Conservation (phyloP, 2,329 filamentous ascomycete genomes). For the Dissoconium aciculare region DNA sequence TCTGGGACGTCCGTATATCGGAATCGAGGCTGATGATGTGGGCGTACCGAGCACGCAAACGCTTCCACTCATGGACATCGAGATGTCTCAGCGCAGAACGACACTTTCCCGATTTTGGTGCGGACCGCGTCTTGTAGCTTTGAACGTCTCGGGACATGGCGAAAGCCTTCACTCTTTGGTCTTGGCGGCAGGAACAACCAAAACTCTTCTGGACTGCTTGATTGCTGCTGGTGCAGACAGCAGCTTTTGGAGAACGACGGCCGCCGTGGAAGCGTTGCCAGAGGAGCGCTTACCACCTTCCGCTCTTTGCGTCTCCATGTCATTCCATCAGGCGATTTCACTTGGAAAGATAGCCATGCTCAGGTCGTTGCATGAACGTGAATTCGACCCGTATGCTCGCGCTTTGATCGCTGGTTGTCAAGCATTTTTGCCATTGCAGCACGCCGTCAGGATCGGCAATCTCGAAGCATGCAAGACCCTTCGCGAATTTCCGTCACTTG, state of each 20-base stretch:
- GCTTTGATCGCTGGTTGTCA: slow-evolving; percentile 4
- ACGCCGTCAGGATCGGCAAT: slow-evolving; percentile 2
- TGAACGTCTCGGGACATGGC: neutral
- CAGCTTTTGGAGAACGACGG: neutral
- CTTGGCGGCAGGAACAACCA: slow-evolving; percentile 1
- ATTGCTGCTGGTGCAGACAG: slow-evolving; percentile 2
- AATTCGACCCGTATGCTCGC: slow-evolving; percentile 4
- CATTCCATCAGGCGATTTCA: slow-evolving; percentile 4
- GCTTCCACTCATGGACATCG: slow-evolving; percentile 1
- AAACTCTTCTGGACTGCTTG: slow-evolving; percentile 1
- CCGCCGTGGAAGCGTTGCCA: neutral
- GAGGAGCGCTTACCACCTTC: slow-evolving; percentile 2
- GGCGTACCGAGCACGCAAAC: neutral
- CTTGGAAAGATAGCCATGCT: slow-evolving; percentile 2
- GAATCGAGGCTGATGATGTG: neutral
- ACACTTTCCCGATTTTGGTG: slow-evolving; percentile 3
- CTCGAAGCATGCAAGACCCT: slow-evolving; percentile 1
- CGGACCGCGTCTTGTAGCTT: neutral
- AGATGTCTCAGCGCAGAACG: neutral
- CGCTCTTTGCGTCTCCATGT: slow-evolving; percentile 4
- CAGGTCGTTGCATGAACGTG: neutral
- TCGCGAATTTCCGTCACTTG: neutral
- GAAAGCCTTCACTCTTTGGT: slow-evolving; percentile 4
- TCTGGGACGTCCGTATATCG: neutral
- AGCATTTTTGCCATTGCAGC: slow-evolving; percentile 4